These are phyloP conservation scores for Xylaria nigripes DNA, from an alignment of 495 filamentous ascomycete species.

Conservation along the genomic window DNA sequence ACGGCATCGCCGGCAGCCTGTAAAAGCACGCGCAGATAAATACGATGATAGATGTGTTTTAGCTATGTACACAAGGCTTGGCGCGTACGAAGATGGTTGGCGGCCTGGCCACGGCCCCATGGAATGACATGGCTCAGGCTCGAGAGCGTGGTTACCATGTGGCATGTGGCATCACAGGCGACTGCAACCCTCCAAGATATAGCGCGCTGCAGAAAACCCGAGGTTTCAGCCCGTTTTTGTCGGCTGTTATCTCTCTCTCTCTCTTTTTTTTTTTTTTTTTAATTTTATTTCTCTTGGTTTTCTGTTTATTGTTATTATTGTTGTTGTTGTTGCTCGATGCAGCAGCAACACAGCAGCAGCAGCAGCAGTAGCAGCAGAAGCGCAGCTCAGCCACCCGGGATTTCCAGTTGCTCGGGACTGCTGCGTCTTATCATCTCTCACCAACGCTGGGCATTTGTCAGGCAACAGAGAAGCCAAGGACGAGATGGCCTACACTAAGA, in stretches of 20 bases:
- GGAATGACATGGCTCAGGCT: not conserved
- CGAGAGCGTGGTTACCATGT: conserved; percentile 6
- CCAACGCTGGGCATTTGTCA: not conserved
- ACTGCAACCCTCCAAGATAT: conserved; percentile 2
- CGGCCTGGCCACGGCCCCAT: not conserved
- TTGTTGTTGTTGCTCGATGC: not conserved
- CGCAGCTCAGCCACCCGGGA: not conserved
- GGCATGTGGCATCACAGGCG: conserved; percentile 10
- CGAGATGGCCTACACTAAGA: too few relatives aligned
- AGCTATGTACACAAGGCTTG: not conserved
- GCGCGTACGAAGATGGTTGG: not conserved
- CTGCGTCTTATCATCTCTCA: not conserved
- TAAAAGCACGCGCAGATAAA: not conserved
- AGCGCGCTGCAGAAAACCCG: not conserved
- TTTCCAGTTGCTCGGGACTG: not conserved
- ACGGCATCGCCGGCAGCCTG: conserved; percentile 1
- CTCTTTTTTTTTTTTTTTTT: too few relatives aligned
- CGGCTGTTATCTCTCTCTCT: too few relatives aligned
- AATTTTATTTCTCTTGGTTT: too few relatives aligned
- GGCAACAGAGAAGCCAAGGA: too few relatives aligned
- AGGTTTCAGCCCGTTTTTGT: not conserved
- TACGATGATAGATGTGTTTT: not conserved
- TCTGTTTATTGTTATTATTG: too few relatives aligned
- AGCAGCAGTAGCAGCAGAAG: too few relatives aligned
- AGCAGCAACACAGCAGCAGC: too few relatives aligned